Evolutionary conservation across 2,329 filamentous ascomycete species (phyloP).

Genomic region (Didymella glomerata): DNA sequence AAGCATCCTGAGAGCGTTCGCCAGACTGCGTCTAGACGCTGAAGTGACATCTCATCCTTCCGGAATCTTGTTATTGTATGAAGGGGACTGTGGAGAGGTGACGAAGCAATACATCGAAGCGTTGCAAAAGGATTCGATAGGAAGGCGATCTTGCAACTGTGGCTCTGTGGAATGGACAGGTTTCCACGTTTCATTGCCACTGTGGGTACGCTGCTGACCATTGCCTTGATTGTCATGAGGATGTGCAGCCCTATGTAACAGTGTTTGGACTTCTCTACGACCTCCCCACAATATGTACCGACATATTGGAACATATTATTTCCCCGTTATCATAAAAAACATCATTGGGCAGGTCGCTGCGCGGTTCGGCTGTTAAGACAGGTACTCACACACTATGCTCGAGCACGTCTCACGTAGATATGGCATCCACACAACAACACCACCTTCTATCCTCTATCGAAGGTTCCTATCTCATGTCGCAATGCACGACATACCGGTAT

Average conservation of each 20-base stretch:
- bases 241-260: constrained; percentile 18
- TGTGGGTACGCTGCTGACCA: constrained; percentile 6
- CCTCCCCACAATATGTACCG: not conserved
- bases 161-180: not conserved
- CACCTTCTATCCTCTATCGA: not conserved
- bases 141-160: constrained; percentile 12
- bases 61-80: not conserved
- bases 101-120: constrained; percentile 13
- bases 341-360: not conserved
- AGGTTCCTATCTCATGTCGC: not conserved
- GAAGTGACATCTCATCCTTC: not conserved
- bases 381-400: not conserved
- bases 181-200: constrained; percentile 23
- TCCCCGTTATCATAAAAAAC: not conserved
- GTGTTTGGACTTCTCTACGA: not conserved
- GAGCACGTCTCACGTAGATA: not conserved
- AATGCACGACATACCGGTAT: not conserved
- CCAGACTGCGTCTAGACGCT: not conserved
- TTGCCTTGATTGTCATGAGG: constrained; percentile 3
- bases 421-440: not conserved
- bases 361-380: not conserved
- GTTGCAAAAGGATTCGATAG: constrained; percentile 10
- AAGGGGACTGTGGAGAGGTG: not conserved
- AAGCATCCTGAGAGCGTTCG: not conserved
- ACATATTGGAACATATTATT: not conserved